Evolutionary conservation across 1,284 basidiomycete genomes (phyloP).

Genomic region (Puccinia novopanici): DNA sequence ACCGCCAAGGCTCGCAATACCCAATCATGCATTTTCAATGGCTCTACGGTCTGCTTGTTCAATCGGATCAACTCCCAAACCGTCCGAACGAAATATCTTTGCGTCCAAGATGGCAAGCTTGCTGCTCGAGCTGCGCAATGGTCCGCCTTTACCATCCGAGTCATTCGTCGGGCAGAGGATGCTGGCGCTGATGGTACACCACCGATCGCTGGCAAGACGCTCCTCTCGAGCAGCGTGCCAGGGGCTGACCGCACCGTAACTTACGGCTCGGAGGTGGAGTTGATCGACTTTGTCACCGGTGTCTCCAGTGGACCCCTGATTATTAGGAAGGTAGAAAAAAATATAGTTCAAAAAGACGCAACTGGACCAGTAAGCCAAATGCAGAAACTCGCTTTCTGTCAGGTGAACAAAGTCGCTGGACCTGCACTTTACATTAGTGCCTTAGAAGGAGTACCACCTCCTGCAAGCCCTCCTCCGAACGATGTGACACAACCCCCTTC

Average conservation of each 20-base stretch:
- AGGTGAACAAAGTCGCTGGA: slow-evolving; percentile 61
- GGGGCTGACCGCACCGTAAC: slow-evolving; percentile 77
- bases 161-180: slow-evolving; percentile 57
- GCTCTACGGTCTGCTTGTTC: slow-evolving; percentile 89
- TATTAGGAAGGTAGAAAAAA: slow-evolving; percentile 90
- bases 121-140: slow-evolving; percentile 82
- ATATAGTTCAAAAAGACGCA: slow-evolving; percentile 71
- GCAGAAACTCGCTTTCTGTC: slow-evolving; percentile 89
- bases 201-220: slow-evolving; percentile 53
- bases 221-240: slow-evolving; percentile 37
- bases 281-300: slow-evolving; percentile 80
- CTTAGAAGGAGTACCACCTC: slow-evolving; percentile 29
- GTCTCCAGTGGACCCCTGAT: slow-evolving; percentile 79
- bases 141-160: slow-evolving; percentile 88
- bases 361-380: slow-evolving; percentile 91
- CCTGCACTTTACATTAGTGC: slow-evolving; percentile 50
- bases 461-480: slow-evolving; percentile 19
- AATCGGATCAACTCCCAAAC: slow-evolving; percentile 96
- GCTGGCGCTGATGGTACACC: slow-evolving; percentile 53
- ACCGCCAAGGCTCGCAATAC: slow-evolving; percentile 93
- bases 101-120: slow-evolving; percentile 77
- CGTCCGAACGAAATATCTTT: slow-evolving; percentile 94
- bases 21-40: slow-evolving; percentile 82
- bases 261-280: slow-evolving; percentile 82
- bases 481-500: slow-evolving; percentile 17